Conservation (phyloP, 2,329 filamentous ascomycete species). For the Drechslerella stenobrocha region DNA sequence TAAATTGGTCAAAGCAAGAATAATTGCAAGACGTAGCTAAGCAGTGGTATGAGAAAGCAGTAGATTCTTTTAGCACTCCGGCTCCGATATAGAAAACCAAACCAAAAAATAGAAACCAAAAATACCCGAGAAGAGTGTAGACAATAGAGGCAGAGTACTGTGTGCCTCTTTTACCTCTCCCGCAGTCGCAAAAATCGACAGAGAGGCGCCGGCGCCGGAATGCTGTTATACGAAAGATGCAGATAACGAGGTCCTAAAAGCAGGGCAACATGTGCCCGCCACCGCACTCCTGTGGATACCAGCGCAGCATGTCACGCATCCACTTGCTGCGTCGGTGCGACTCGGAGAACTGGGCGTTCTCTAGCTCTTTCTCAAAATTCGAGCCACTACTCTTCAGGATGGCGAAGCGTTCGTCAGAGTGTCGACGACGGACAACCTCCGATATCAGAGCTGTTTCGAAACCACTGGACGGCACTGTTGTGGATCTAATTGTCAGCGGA, state of each 20-base stretch:
- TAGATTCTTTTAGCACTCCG: no score
- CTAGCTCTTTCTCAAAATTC: constrained; percentile 32
- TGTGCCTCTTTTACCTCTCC: not conserved
- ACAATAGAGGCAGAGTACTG: not conserved
- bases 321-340: constrained; percentile 34
- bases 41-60: no score
- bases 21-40: no score
- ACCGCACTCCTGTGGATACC: constrained; percentile 45
- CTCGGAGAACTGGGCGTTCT: constrained; percentile 44
- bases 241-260: constrained; percentile 15
- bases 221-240: not conserved
- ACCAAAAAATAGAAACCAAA: no score
- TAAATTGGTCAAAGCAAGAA: no score
- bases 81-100: no score
- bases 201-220: constrained; percentile 8
- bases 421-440: constrained; percentile 44
- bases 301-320: constrained; percentile 42
- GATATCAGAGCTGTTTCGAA: constrained; percentile 46
- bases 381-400: constrained; percentile 24
- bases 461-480: constrained; percentile 28
- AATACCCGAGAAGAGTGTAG: not conserved
- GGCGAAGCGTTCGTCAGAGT: constrained; percentile 43
- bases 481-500: not conserved
- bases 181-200: not conserved
- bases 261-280: constrained; percentile 43